Conservation (phyloP, 2,329 filamentous ascomycete genomes). For the Beauveria sp. region DNA sequence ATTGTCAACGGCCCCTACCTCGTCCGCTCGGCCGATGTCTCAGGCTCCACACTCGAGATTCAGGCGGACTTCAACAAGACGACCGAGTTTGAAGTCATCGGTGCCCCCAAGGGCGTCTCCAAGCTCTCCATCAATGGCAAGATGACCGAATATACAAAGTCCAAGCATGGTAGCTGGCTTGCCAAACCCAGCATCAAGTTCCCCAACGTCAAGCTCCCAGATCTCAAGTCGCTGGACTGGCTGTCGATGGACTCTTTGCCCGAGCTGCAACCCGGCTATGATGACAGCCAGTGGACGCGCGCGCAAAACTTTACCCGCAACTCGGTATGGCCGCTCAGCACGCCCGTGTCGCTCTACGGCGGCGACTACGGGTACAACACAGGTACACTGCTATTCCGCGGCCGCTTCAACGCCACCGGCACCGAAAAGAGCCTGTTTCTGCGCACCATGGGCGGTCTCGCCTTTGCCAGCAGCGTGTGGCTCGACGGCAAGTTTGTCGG, state of each 20-base stretch:
- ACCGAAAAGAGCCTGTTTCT: slow-evolving; percentile 47
- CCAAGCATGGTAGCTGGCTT: slow-evolving; percentile 36
- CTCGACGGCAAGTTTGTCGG: slow-evolving; percentile 53
- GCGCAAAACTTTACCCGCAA: slow-evolving; percentile 24
- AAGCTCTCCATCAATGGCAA: slow-evolving; percentile 31
- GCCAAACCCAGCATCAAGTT: slow-evolving; percentile 2
- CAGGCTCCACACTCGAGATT: slow-evolving; percentile 48
- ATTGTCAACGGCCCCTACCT: slow-evolving; percentile 55
- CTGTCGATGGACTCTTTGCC: slow-evolving; percentile 17
- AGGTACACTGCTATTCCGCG: slow-evolving; percentile 58
- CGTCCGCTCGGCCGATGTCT: slow-evolving; percentile 46
- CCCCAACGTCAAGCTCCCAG: background rate
- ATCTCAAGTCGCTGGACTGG: slow-evolving; percentile 5
- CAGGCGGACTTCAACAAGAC: slow-evolving; percentile 63
- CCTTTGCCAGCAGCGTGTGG: slow-evolving; percentile 58
- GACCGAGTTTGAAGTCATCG: slow-evolving; percentile 56
- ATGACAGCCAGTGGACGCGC: slow-evolving; percentile 38
- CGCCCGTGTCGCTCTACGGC: slow-evolving; percentile 55
- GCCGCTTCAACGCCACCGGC: slow-evolving; percentile 54
- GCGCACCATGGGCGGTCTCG: slow-evolving; percentile 54
- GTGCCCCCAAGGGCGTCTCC: slow-evolving; percentile 42
- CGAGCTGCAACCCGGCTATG: slow-evolving; percentile 14
- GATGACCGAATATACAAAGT: slow-evolving; percentile 24
- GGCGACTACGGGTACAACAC: slow-evolving; percentile 65
- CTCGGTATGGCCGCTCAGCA: slow-evolving; percentile 33